Evolutionary conservation across 176 grass and related monocot species (phyloP), one percentile per base, ranked within the genome.

Genomic region (Cenchrus americanus): DNA sequence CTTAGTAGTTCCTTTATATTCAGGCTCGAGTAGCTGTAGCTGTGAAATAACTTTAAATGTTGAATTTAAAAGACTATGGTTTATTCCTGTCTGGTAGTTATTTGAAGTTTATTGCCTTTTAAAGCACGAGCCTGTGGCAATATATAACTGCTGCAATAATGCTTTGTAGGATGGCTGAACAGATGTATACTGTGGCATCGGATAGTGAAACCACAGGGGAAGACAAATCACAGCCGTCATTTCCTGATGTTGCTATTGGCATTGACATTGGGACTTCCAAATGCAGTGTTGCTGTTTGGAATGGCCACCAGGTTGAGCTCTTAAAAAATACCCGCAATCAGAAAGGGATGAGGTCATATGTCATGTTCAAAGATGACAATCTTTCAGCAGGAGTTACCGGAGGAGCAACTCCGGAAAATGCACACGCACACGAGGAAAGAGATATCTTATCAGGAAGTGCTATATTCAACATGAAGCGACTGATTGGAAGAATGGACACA

Each of bases 391-490:
- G 89, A 41, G 84, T 91, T 77, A 92, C 77, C 44, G 77, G 89
- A 83, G 92, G 84, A 53, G 68, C 84, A 63, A 66, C 66, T 18
- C 30, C 30, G 49, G 87, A 89, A 73, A 49, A 57, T 14, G 10
- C 40, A 53, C 78, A 89, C 41, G 10, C 40, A 53, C 78, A 89
- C 41, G 84, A 87, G 58, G 89, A 94, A 85, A 69, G 73, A 48
- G 89, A 94, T 32, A 82, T 94, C 49, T 82, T 94, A n/a, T 94
- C 92, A 62, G 89, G 92, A 89, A 94, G 84, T 80, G 92, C 89
- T 9, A 89, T 94, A 80, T 94, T 94, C 34, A 94, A 94, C 60
- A 87, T 89, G 89, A 94, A 94, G 48, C 84, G 89, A 14, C 59
- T 94, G 26, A 85, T 94, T 42, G 92, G 92, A 14, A 82, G 89